Evolutionary conservation across 2,329 filamentous ascomycete genomes (phyloP).

Genomic region (Raffaelea ambrosiae): DNA sequence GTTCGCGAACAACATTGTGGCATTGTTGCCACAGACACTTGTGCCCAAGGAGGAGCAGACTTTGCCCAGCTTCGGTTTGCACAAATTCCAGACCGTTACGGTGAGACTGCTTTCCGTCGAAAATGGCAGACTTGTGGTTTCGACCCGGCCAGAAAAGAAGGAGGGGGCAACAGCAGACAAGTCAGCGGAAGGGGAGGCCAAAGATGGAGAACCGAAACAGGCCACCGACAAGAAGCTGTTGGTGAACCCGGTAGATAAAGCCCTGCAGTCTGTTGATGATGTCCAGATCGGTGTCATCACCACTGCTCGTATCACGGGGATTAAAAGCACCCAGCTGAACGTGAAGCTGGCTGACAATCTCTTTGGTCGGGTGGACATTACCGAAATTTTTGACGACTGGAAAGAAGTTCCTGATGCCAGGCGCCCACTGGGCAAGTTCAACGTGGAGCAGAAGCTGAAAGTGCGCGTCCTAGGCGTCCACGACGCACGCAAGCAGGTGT

Average conservation of each 20-base stretch:
- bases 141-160: conserved; percentile 38
- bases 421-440: conserved; percentile 67
- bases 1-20: conserved; percentile 69
- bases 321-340: conserved; percentile 90
- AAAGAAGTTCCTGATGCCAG: conserved; percentile 79
- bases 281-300: conserved; percentile 63
- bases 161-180: conserved; percentile 18
- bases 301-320: conserved; percentile 69
- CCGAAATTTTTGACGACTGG: conserved; percentile 82
- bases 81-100: conserved; percentile 65
- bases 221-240: background rate
- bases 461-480: conserved; percentile 81
- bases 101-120: conserved; percentile 68
- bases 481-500: conserved; percentile 82
- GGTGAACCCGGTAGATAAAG: conserved; percentile 49
- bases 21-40: conserved; percentile 70
- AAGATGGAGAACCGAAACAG: background rate
- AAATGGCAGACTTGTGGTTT: conserved; percentile 56
- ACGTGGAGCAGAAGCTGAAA: conserved; percentile 58
- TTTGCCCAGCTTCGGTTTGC: conserved; percentile 66
- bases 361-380: conserved; percentile 87
- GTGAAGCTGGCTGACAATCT: conserved; percentile 80
- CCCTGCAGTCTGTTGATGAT: conserved; percentile 58
- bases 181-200: background rate
- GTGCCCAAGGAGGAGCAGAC: conserved; percentile 61